Evolutionary conservation across 257 asterid species (phyloP).

Genomic region (Pogostemon cablin): DNA sequence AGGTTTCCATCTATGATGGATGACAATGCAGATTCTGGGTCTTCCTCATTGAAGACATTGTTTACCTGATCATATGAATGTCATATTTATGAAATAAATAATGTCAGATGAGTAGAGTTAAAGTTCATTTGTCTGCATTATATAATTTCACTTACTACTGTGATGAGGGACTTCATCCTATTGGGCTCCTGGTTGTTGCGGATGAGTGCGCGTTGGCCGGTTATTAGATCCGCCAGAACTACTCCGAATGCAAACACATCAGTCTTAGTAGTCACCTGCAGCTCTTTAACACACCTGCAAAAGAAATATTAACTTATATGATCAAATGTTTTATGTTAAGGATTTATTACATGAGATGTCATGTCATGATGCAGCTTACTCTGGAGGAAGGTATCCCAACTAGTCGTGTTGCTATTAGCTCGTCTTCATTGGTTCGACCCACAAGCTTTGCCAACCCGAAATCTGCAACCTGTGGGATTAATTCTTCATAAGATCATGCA

Average conservation of each 20-base stretch:
- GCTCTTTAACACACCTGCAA: slow-evolving; percentile 77
- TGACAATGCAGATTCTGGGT: slow-evolving; percentile 59
- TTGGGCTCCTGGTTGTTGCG: slow-evolving; percentile 61
- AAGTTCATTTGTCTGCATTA: too few species aligned
- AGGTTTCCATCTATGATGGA: slow-evolving; percentile 55
- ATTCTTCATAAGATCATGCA: too few species aligned
- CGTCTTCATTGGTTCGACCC: slow-evolving; percentile 67
- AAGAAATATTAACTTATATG: neutral
- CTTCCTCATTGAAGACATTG: slow-evolving; percentile 51
- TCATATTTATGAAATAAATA: neutral
- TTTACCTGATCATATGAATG: slow-evolving; percentile 48
- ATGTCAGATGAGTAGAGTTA: neutral
- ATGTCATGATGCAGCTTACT: slow-evolving; percentile 44
- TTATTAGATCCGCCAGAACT: slow-evolving; percentile 80
- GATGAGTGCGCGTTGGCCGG: slow-evolving; percentile 79
- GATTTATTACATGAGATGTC: too few species aligned
- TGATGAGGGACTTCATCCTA: slow-evolving; percentile 78
- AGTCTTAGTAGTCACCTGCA: slow-evolving; percentile 81
- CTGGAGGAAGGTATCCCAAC: slow-evolving; percentile 97
- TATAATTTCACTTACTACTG: slow-evolving; percentile 55
- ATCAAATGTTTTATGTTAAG: too few species aligned
- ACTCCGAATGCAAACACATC: slow-evolving; percentile 92
- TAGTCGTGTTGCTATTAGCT: slow-evolving; percentile 65
- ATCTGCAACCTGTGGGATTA: slow-evolving; percentile 67
- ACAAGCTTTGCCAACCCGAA: slow-evolving; percentile 89